phyloP scores from a whole-genome alignment of 2,329 filamentous ascomycete genomes.

The Calonectria multiphialidica region DNA sequence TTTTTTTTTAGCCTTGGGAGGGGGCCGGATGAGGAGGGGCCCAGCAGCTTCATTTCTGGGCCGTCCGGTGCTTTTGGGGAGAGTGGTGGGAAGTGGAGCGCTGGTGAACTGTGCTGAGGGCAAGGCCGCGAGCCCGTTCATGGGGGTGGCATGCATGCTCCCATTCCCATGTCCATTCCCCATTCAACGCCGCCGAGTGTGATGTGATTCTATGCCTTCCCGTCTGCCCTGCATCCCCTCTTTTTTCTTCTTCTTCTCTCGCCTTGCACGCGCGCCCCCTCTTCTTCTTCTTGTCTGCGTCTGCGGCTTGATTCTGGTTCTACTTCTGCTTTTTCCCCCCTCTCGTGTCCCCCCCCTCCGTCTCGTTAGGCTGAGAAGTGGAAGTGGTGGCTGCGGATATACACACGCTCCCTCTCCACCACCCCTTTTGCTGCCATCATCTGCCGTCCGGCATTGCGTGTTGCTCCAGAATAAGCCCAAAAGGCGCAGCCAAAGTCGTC shows the following conservation, averaged over 20 bases:
- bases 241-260: not conserved
- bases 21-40: not conserved
- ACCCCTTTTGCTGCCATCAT: not conserved
- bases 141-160: not conserved
- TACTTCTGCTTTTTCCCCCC: not conserved
- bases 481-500: constrained; percentile 4
- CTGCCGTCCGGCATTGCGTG: constrained; percentile 2
- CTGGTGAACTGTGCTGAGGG: not conserved
- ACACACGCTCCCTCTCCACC: constrained; percentile 1
- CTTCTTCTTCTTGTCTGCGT: not conserved
- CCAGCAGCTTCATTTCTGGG: not conserved
- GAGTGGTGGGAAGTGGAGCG: constrained; percentile 17
- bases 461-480: not conserved
- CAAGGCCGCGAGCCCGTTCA: not conserved
- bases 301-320: not conserved
- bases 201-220: constrained; percentile 5
- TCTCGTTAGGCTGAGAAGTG: constrained; percentile 5
- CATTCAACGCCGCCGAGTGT: not conserved
- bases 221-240: constrained; percentile 3
- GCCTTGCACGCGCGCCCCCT: not conserved
- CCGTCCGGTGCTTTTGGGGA: constrained; percentile 20
- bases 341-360: not conserved
- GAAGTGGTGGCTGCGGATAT: constrained; percentile 3
- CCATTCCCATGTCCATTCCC: constrained; percentile 8
- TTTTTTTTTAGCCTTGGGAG: constrained; percentile 1